Evolutionary conservation across 2,329 filamentous ascomycete genomes (phyloP), one percentile per base, ranked within the genome.

Genomic region (Cercospora zeae-maydis): DNA sequence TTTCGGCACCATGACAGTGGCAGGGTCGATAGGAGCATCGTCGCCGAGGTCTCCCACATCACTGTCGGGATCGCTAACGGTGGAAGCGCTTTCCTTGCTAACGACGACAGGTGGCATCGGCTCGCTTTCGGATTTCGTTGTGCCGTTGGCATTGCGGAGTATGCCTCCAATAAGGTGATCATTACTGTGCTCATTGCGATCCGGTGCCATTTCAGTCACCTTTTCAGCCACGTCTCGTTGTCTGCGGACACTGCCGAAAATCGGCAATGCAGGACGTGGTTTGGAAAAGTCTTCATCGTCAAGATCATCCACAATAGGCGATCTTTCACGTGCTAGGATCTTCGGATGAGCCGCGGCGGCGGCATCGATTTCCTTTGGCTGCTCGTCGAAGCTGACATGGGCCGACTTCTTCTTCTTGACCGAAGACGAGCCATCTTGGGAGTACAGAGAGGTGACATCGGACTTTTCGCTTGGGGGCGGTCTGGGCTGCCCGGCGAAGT

Each of bases 331-430:
- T 9, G 61, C 58, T 16, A 59, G 36, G 5, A 64, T 36, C 21
- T 59, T 55, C 19, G 67, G 63, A 57, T 85, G 83, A 21, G 85
- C 80, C 1, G 86, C 77, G 8, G 59, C 60, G 2, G 64, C 24
- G 5, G 66, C 62, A n/a, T 83, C 82, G 55, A 70, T 67, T 24
- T 69, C 65, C 37, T 69, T 66, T 6, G 72, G 67, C 36, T 72
- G 67, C 30, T 91, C 88, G 66, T 91, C 88, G 72, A 92, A 97
- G 77, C 92, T 96, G 52, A 93, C 90, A 24, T 90, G 82, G 1
- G 84, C 84, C 39, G 82, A 84, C 75, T 88, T 91, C 76, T 86
- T 91, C 63, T 84, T 83, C 63, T 77, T 77, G 10, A 30, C 59
- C 6, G 57, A 59, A 14, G 74, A 75, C 24, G 70, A 71, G 33